phyloP scores from a whole-genome alignment of 768 basidiomycete genomes.

The Panellus pusillus region DNA sequence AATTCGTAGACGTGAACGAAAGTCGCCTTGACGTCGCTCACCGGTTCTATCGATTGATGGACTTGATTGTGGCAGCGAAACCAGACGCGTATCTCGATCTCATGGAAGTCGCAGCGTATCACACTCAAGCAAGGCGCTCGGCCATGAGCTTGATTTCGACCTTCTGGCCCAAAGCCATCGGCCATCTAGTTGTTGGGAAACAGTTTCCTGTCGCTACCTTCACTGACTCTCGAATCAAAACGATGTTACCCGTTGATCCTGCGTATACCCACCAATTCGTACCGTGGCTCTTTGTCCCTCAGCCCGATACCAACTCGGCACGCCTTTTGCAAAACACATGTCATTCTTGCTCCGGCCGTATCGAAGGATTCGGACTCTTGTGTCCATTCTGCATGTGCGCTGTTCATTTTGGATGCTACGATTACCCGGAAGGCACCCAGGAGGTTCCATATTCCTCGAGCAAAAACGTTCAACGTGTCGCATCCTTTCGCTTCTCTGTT shows the following conservation, averaged over 20 bases:
- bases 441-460: constrained; percentile 55
- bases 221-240: constrained; percentile 19
- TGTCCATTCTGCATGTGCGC: constrained; percentile 71
- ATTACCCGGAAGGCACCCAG: constrained; percentile 63
- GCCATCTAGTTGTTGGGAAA: constrained; percentile 62
- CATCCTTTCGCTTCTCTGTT: constrained; percentile 61
- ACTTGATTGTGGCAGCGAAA: constrained; percentile 55
- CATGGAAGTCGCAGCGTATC: constrained; percentile 70
- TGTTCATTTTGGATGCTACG: constrained; percentile 81
- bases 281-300: constrained; percentile 57
- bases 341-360: constrained; percentile 49
- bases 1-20: constrained; percentile 47
- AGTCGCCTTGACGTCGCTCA: constrained; percentile 39
- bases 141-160: constrained; percentile 58
- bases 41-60: constrained; percentile 55
- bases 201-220: constrained; percentile 45
- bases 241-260: constrained; percentile 27
- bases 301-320: constrained; percentile 26
- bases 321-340: constrained; percentile 48
- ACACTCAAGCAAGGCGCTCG: constrained; percentile 52
- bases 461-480: constrained; percentile 51
- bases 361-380: constrained; percentile 69
- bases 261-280: constrained; percentile 63
- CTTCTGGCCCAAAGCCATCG: constrained; percentile 69
- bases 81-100: constrained; percentile 70